A percentile compares a stretch with the other conserved stretches of the same genome.
These are phyloP conservation scores for Scheffersomyces illinoinensis DNA, from an alignment of 1,139 yeast species.

Conservation along the genomic window DNA sequence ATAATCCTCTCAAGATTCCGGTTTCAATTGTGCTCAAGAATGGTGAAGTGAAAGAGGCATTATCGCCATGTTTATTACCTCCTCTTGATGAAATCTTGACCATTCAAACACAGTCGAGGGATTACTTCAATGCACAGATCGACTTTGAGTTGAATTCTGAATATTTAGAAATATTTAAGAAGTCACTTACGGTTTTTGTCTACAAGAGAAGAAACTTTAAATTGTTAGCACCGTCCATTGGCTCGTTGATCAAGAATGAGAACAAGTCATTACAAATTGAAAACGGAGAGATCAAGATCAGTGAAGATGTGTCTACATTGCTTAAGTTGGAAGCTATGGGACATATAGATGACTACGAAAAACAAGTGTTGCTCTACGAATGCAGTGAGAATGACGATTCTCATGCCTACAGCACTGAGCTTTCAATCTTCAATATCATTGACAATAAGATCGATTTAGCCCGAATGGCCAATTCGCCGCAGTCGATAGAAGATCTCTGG, in stretches of 20 bases:
- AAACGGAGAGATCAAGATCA: constrained; percentile 28
- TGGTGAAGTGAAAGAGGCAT: constrained; percentile 28
- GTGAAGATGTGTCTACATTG: constrained; percentile 24
- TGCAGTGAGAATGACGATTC: constrained; percentile 19
- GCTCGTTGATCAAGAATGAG: constrained; percentile 37
- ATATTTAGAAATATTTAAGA: constrained; percentile 44
- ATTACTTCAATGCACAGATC: constrained; percentile 45
- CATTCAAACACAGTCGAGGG: constrained; percentile 42
- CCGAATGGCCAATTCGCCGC: constrained; percentile 45
- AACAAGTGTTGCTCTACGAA: constrained; percentile 34
- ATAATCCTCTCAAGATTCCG: constrained; percentile 52
- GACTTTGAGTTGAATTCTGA: constrained; percentile 41
- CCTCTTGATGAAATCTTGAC: constrained; percentile 48
- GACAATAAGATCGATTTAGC: constrained; percentile 59
- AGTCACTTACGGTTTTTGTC: constrained; percentile 50
- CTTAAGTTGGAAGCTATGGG: constrained; percentile 26
- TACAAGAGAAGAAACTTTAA: constrained; percentile 48
- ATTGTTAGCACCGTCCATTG: constrained; percentile 35
- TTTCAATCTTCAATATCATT: constrained; percentile 47
- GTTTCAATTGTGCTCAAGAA: constrained; percentile 46
- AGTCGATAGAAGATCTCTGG: constrained; percentile 59
- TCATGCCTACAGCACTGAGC: constrained; percentile 18
- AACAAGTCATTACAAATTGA: constrained; percentile 30
- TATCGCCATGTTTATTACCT: constrained; percentile 74
- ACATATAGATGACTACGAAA: constrained; percentile 33